These are phyloP conservation scores for Trichoderma simmonsii DNA, from an alignment of 2,329 filamentous ascomycete genomes.

Conservation along the genomic window DNA sequence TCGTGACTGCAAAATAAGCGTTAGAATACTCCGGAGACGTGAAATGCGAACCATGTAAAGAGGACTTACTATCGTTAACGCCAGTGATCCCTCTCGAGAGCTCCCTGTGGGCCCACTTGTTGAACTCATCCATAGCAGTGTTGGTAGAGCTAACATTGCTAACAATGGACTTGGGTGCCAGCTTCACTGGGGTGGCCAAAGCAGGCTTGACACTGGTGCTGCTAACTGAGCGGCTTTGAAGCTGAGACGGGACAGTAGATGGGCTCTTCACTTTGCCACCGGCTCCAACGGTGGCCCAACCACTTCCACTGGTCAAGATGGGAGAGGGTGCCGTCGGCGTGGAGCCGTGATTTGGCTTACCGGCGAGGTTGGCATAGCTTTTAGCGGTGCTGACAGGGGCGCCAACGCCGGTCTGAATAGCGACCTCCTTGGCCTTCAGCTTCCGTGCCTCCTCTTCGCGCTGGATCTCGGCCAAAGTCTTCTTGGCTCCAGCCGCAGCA, in stretches of 20 bases:
- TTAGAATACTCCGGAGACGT: background rate
- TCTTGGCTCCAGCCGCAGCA: conserved; percentile 55
- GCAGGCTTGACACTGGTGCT: conserved; percentile 41
- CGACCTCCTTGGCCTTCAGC: conserved; percentile 60
- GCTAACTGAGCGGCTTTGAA: conserved; percentile 46
- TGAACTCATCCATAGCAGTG: conserved; percentile 81
- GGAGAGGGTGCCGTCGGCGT: conserved; percentile 32
- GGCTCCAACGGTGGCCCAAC: conserved; percentile 94
- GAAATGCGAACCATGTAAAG: background rate
- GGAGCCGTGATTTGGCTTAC: conserved; percentile 57
- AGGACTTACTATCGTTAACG: conserved; percentile 51
- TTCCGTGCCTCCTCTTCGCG: conserved; percentile 85
- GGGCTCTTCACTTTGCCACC: conserved; percentile 86
- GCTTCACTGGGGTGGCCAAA: conserved; percentile 47
- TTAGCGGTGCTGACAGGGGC: conserved; percentile 58
- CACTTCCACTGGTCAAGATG: conserved; percentile 43
- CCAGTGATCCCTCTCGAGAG: conserved; percentile 67
- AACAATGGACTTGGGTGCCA: conserved; percentile 47
- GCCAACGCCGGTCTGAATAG: conserved; percentile 42
- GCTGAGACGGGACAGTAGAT: conserved; percentile 51
- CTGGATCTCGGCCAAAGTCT: conserved; percentile 93
- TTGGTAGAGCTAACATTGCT: conserved; percentile 38
- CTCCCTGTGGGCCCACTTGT: conserved; percentile 84
- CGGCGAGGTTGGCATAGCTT: conserved; percentile 90
- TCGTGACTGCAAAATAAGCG: conserved; percentile 57